A percentile compares a stretch with the other conserved stretches of the same genome.
phyloP scores from a whole-genome alignment of 441 rosid species.

The Corymbia citriodora region DNA sequence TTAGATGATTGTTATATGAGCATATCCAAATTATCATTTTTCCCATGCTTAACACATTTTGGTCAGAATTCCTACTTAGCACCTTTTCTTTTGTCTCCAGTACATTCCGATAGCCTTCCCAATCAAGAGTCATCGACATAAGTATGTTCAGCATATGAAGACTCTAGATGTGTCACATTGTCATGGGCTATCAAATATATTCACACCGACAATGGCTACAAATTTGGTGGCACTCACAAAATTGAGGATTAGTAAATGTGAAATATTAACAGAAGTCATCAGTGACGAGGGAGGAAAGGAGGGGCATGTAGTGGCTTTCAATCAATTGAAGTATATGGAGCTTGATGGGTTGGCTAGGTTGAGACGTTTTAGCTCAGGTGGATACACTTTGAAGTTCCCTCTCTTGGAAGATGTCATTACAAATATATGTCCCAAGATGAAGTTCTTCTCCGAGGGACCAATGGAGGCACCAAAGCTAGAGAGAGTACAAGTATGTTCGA shows the following conservation, averaged over 20 bases:
- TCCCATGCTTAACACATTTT: accelerated
- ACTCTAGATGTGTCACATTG: not conserved
- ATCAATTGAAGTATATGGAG: not conserved
- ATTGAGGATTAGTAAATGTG: not conserved
- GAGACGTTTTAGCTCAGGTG: not conserved
- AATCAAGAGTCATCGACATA: accelerated
- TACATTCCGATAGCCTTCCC: not conserved
- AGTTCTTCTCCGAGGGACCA: accelerated
- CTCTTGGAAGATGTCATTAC: not conserved
- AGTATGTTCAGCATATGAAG: accelerated
- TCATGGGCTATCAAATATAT: not conserved
- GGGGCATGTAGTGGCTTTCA: not conserved
- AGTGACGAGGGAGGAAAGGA: not conserved
- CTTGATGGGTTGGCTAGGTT: not conserved
- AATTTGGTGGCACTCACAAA: not conserved
- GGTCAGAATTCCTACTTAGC: not conserved
- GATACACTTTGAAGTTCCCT: not conserved
- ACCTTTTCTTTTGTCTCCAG: not conserved
- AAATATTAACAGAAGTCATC: not conserved
- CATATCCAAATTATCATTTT: not conserved
- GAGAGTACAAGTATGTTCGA: accelerated
- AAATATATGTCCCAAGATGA: accelerated
- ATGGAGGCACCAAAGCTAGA: accelerated
- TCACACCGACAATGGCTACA: accelerated
- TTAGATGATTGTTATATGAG: not conserved